Conservation (phyloP, 1,284 basidiomycete species). For the Gastroboletus turbinatus region DNA sequence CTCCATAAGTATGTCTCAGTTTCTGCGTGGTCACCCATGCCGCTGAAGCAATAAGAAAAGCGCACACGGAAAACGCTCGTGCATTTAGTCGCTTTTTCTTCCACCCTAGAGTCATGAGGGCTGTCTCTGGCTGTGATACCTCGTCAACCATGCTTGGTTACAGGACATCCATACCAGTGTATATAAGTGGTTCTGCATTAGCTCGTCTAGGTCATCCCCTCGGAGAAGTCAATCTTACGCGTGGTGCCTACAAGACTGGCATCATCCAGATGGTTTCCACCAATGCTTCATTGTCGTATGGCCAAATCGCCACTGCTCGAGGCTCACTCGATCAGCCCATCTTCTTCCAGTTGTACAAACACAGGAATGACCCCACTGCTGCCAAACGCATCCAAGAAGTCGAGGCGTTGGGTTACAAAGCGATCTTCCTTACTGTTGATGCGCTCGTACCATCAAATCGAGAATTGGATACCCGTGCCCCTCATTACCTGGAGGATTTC, state of each 20-base stretch:
- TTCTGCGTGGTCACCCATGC: not conserved
- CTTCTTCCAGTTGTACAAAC: slow-evolving; percentile 89
- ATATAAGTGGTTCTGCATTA: slow-evolving; percentile 84
- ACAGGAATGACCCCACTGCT: slow-evolving; percentile 68
- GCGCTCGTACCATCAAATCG: slow-evolving; percentile 85
- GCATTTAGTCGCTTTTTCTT: slow-evolving; percentile 84
- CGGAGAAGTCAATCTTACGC: slow-evolving; percentile 85
- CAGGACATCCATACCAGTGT: slow-evolving; percentile 76
- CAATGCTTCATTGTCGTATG: slow-evolving; percentile 79
- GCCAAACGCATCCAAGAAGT: slow-evolving; percentile 73
- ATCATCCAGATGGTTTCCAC: slow-evolving; percentile 90
- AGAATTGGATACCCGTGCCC: slow-evolving; percentile 73
- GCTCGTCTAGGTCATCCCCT: slow-evolving; percentile 87
- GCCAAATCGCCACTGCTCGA: slow-evolving; percentile 64
- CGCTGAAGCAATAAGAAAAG: slow-evolving; percentile 36
- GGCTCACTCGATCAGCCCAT: slow-evolving; percentile 63
- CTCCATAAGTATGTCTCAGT: slow-evolving; percentile 60
- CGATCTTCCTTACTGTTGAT: slow-evolving; percentile 91
- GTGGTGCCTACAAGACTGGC: slow-evolving; percentile 65
- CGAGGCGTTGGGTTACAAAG: slow-evolving; percentile 73
- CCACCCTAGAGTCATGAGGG: slow-evolving; percentile 74
- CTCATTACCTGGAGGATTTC: slow-evolving; percentile 61
- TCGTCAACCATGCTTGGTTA: slow-evolving; percentile 78
- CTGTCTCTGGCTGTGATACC: slow-evolving; percentile 68
- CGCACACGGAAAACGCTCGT: slow-evolving; percentile 61